These are phyloP conservation scores for Crithidia sp. DNA, from an alignment of 208 protist species.

Conservation along the genomic window DNA sequence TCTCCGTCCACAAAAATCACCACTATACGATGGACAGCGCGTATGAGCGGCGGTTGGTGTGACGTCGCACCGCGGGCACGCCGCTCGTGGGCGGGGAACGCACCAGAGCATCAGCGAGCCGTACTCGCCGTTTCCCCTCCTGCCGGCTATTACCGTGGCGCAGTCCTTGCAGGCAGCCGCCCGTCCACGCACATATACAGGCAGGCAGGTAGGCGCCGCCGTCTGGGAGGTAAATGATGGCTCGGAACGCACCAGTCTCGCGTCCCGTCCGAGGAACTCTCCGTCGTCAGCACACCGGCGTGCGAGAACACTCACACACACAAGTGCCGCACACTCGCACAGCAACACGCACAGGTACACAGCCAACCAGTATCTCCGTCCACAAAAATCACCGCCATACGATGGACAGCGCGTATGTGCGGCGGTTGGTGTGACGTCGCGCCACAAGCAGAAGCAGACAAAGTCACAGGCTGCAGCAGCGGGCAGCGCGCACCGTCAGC, in stretches of 20 bases:
- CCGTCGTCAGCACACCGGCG: not conserved
- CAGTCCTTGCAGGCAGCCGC: not conserved
- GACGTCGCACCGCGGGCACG: conserved; percentile 17
- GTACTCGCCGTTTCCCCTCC: too few species aligned
- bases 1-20: conserved; percentile 39
- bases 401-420: conserved; percentile 24
- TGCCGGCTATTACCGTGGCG: too few species aligned
- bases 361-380: conserved; percentile 14
- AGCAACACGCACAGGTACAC: not conserved
- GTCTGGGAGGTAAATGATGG: conserved; percentile 19
- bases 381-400: conserved; percentile 36
- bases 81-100: too few species aligned
- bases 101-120: too few species aligned
- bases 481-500: conserved; percentile 9
- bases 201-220: not conserved
- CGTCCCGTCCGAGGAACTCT: not conserved
- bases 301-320: conserved; percentile 7
- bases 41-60: conserved; percentile 31
- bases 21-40: conserved; percentile 24
- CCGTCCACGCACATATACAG: not conserved
- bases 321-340: not conserved
- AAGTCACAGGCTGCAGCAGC: conserved; percentile 12
- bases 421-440: conserved; percentile 34
- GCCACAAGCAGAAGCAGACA: not conserved
- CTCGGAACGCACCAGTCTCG: not conserved